Percentiles rank a stretch among this genome's conserved stretches.
These are phyloP conservation scores for Collybia mongolica DNA, from an alignment of 768 basidiomycete species.

Conservation along the genomic window DNA sequence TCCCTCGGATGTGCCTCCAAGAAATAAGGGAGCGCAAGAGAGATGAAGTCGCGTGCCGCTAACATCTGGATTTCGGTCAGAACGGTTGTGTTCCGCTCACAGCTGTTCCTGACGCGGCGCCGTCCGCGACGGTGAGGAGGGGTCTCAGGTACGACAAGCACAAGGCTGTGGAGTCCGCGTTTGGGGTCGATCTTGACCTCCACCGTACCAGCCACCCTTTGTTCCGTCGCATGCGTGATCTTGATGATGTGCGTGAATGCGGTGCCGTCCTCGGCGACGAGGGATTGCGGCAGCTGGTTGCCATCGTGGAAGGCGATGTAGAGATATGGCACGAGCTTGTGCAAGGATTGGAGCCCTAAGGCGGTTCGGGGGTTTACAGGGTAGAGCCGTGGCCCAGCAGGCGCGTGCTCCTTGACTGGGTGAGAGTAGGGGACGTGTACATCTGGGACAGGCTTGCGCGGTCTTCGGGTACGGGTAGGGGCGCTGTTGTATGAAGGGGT, in stretches of 20 bases:
- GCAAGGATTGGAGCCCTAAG: slow-evolving; percentile 12
- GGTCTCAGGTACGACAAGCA: slow-evolving; percentile 7
- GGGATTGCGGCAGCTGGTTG: slow-evolving; percentile 9
- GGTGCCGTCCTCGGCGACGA: slow-evolving; percentile 13
- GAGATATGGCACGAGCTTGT: slow-evolving; percentile 20
- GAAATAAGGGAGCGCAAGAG: slow-evolving; percentile 35
- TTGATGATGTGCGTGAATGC: slow-evolving; percentile 24
- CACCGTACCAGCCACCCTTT: slow-evolving; percentile 1
- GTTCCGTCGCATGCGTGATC: slow-evolving; percentile 11
- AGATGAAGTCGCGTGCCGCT: slow-evolving; percentile 42
- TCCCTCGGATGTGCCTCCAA: slow-evolving; percentile 13
- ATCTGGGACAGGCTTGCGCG: slow-evolving; percentile 5
- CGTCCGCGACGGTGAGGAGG: slow-evolving; percentile 1
- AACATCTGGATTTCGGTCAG: slow-evolving; percentile 34
- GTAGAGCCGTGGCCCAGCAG: slow-evolving; percentile 10
- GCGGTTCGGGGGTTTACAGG: slow-evolving; percentile 9
- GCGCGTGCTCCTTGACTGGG: not conserved
- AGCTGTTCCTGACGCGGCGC: not conserved
- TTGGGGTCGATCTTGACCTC: slow-evolving; percentile 11
- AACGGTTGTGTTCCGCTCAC: slow-evolving; percentile 10
- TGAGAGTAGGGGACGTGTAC: slow-evolving; percentile 6
- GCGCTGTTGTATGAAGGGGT: not conserved
- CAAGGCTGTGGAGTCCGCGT: slow-evolving; percentile 14
- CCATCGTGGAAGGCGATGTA: slow-evolving; percentile 18
- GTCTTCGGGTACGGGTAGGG: slow-evolving; percentile 1